Base-by-base conservation (phyloP, 208 protist genomes). In the Trichomonas tenax region DNA sequence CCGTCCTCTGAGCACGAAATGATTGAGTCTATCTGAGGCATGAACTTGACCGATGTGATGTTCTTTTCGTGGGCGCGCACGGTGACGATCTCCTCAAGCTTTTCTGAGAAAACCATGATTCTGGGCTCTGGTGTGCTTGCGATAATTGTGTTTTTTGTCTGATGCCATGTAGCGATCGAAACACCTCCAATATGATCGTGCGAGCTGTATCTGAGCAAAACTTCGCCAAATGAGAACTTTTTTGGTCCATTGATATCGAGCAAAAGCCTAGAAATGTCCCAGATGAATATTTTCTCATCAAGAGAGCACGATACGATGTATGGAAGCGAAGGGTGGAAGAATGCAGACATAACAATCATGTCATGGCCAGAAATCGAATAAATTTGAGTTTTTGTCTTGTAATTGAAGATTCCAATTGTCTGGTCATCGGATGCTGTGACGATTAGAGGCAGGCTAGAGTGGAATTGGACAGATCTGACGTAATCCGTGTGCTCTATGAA, bases 311-410 rank as follows among this genome's bases (percentile, higher is more conserved):
- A 99, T 10, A 99, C 98, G 14, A 99, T 97, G 11, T 99, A 98
- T 98, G 44, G 95, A n/a, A 97, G 23, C 1, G 96, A 11, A 11
- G 96, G 96, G 93, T 97, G 97, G 96, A 97, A 97, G 26, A 96
- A 93, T 21, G 99, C 99, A 97, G 98, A 99, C 99, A 99, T 99
- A 41, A 99, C 99, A 97, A 99, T 99, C 97, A 99, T 99, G 72
- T 98, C 98, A 96, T 99, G 98, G 17, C 98, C 99, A 34, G 99
- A 98, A 63, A 99, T 97, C n/a, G 98, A 98, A 15, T 98, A 97
- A 34, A 99, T 97, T 97, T 98, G 99, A 46, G 96, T 98, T 51
- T 99, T 97, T 40, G 97, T 98, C 46, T 96, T 90, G 96, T 96
- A 97, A 96, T 97, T 97, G 96, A 97, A 97, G 96, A 99, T 99